Percentiles rank a stretch among this genome's conserved stretches.
Conservation (phyloP, 2,329 filamentous ascomycete species). For the Apiospora koreana region DNA sequence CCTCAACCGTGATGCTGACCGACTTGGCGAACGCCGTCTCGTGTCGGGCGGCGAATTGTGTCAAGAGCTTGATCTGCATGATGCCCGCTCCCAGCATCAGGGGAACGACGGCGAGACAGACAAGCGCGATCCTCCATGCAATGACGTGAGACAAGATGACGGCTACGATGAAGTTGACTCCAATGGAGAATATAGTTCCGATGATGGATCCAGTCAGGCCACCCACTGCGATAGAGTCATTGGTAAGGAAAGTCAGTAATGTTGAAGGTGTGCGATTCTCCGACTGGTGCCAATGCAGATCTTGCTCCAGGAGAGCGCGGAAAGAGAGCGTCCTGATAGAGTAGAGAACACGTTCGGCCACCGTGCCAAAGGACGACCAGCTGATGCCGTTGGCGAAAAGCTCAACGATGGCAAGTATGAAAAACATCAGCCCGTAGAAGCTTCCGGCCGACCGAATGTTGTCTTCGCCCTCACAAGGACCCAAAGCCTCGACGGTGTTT, state of each 20-base stretch:
- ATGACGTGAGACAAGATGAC: constrained; percentile 71
- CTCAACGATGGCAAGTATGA: constrained; percentile 54
- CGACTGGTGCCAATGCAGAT: constrained; percentile 71
- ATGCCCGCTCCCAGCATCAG: constrained; percentile 69
- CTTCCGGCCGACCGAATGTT: constrained; percentile 37
- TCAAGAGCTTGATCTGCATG: constrained; percentile 65
- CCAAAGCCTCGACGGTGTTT: constrained; percentile 50
- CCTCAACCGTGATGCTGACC: constrained; percentile 66
- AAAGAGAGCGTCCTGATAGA: constrained; percentile 64
- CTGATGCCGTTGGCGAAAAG: constrained; percentile 63
- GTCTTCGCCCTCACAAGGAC: constrained; percentile 44
- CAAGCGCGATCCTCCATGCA: constrained; percentile 75
- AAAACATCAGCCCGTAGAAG: constrained; percentile 44
- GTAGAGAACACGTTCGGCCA: constrained; percentile 66
- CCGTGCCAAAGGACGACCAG: constrained; percentile 51
- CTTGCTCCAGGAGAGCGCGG: constrained; percentile 65
- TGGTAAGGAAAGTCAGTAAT: constrained; percentile 68
- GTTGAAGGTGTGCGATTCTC: constrained; percentile 60
- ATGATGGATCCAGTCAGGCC: constrained; percentile 71
- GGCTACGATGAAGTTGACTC: constrained; percentile 67
- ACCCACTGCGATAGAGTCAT: constrained; percentile 66
- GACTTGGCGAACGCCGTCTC: constrained; percentile 65
- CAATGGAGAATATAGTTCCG: constrained; percentile 67
- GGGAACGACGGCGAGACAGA: constrained; percentile 69
- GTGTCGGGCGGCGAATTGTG: constrained; percentile 63